Base-by-base conservation (phyloP, 2,329 filamentous ascomycete genomes). In the Arthrobotrys sphaeroides region DNA sequence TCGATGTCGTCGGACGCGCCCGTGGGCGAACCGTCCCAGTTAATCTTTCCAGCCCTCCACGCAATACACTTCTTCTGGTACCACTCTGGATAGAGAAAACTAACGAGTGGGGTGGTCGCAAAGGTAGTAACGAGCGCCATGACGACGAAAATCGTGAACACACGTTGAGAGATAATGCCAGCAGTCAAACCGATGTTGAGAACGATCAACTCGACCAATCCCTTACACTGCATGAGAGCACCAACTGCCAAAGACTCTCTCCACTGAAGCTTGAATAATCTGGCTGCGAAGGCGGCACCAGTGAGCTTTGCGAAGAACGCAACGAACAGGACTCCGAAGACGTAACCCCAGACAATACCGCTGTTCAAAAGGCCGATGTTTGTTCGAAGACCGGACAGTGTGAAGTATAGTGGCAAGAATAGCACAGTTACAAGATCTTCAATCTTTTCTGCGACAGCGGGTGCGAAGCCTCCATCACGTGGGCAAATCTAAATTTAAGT, bases 161-260 rank as follows among this genome's bases (percentile, higher is more conserved):
- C 53, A 9, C 57, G 31, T 24, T 70, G 66, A n/a, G 53, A 61
- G 12, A 70, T 70, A 61, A 70, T 60, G n/a, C 66, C 66, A 1
- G 66, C 66, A 20, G 53, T 61, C 12, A 61, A 22, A 6, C 66
- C 66, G 31, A 70, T 70, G 26, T 70, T 70, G 7, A 61, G 42
- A 1, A 70, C 66, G 42, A 61, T 62, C 33, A 70, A 45, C 82
- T 97, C 94, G 0, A 97, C 93, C 9, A 97, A 85, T 79, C 94
- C 94, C 82, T 98, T 98, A 83, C 94, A 98, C 83, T 92, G 96
- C 94, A 97, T 98, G 79, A 97, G 83, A 12, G 90, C 89, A 10
- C 94, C 94, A 78, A 98, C 95, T 0, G 92, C 89, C 24, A 95
- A 88, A 70, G 91, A 94, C 82, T 97, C 94, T 72, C 94, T 88